Conservation (phyloP, 1,139 yeast species). For the Scheffersomyces parashehatae region DNA sequence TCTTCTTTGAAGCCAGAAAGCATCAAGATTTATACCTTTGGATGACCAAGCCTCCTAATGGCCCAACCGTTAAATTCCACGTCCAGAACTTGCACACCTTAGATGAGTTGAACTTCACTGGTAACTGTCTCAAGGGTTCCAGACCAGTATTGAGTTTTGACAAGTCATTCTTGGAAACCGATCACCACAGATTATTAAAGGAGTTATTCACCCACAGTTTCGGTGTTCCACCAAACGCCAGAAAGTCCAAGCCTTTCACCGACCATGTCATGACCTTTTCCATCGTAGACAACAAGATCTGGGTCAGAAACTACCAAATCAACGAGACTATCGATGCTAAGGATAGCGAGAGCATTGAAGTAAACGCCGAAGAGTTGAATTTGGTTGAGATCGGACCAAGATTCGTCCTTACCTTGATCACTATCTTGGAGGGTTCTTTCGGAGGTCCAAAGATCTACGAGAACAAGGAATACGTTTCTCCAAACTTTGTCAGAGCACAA, state of each 20-base stretch:
- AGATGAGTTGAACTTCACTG: conserved; percentile 94
- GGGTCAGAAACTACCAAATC: conserved; percentile 96
- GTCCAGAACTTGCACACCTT: conserved; percentile 93
- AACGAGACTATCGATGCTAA: conserved; percentile 64
- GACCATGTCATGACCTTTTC: conserved; percentile 95
- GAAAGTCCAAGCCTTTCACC: conserved; percentile 90
- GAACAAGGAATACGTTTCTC: conserved; percentile 94
- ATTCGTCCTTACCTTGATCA: conserved; percentile 87
- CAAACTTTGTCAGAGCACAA: conserved; percentile 94
- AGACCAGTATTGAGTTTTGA: conserved; percentile 95
- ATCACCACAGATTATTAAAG: conserved; percentile 73
- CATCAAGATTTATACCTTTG: conserved; percentile 94
- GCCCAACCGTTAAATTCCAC: conserved; percentile 94
- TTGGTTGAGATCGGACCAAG: conserved; percentile 97
- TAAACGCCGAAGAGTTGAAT: conserved; percentile 56
- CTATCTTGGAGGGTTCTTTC: conserved; percentile 93
- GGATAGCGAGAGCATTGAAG: conserved; percentile 46
- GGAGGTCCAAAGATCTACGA: conserved; percentile 98
- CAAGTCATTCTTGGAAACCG: conserved; percentile 57
- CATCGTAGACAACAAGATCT: conserved; percentile 88
- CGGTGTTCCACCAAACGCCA: conserved; percentile 96
- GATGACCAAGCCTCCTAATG: conserved; percentile 96
- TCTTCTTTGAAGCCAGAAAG: conserved; percentile 94
- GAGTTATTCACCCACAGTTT: conserved; percentile 84
- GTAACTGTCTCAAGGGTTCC: conserved; percentile 93